Evolutionary conservation across 106 monocot genomes (phyloP).

Genomic region (Phalaenopsis aphrodite): DNA sequence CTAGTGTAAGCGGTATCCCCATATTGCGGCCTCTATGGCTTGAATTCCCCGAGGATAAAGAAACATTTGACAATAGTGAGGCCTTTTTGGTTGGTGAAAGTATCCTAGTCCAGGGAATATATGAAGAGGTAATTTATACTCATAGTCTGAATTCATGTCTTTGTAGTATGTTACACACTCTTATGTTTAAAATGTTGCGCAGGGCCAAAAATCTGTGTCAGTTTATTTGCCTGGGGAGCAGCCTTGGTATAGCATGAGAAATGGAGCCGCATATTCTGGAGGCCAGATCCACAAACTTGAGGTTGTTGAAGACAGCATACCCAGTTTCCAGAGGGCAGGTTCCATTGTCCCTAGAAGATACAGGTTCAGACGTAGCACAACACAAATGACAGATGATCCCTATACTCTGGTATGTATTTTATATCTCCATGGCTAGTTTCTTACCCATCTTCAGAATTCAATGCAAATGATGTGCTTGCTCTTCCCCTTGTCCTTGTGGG

Average conservation of each 20-base stretch:
- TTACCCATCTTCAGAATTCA: background rate
- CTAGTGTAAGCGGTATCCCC: conserved; percentile 67
- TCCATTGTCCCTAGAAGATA: conserved; percentile 88
- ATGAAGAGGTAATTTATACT: conserved; percentile 50
- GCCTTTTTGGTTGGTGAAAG: conserved; percentile 88
- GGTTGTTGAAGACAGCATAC: conserved; percentile 78
- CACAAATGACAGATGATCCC: conserved; percentile 90
- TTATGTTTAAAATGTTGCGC: conserved; percentile 14
- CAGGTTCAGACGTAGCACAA: conserved; percentile 81
- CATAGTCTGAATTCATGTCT: conserved; percentile 4
- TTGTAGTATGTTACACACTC: background rate
- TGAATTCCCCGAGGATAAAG: conserved; percentile 80
- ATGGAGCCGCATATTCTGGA: conserved; percentile 56
- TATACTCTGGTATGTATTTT: conserved; percentile 74
- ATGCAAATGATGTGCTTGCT: background rate
- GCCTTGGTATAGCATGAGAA: conserved; percentile 76
- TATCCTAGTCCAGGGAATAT: conserved; percentile 83
- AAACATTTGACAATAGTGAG: conserved; percentile 76
- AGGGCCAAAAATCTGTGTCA: conserved; percentile 71
- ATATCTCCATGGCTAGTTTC: background rate
- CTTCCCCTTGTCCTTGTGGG: background rate
- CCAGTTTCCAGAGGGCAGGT: conserved; percentile 90
- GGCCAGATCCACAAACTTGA: conserved; percentile 59
- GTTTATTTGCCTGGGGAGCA: conserved; percentile 72
- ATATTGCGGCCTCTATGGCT: conserved; percentile 93